Base-by-base conservation (phyloP, 139 green algal genomes). In the Chlorella sp. region DNA sequence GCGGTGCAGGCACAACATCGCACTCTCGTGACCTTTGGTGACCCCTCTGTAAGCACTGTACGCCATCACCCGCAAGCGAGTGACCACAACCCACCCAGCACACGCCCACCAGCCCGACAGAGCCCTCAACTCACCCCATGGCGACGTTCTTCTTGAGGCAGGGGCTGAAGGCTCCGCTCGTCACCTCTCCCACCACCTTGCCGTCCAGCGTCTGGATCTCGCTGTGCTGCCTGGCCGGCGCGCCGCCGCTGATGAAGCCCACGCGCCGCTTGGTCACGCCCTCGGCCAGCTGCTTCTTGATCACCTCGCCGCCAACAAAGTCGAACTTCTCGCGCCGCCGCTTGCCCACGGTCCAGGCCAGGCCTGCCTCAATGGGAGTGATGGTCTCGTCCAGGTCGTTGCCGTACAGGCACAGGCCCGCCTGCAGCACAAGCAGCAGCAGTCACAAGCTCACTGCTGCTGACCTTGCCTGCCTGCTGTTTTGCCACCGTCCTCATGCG, bases 331-430 rank as follows among this genome's bases (percentile, higher is more conserved):
- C 91, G 17, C 95, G 84, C 22, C 96, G 83, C 20, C 82, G 75
- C 89, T 98, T 98, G 75, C 65, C 74, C 20, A 86, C 68, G 3
- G 71, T 72, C 96, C 96, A 99, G 5, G 89, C 92, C n/a, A 99
- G 88, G 22, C 93, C 93, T 2, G 95, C 96, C 87, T 99, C 94
- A 6, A 99, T 83, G 31, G 96, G 96, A 1, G 90, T 95, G 67
- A 95, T 95, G 35, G 89, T 79, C 80, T 99, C 91, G 32, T 92
- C 91, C 34, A 99, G 77, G 86, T 99, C 96, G 77, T 99, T 97
- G 62, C 95, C 95, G 77, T 99, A 99, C 27, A 99, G 85, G 82
- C 95, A 99, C 27, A 99, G 87, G 10, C 96, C 96, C 2, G 96
- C 96, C 84, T 68, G 62, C n/a, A n/a, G n/a, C n/a, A n/a, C n/a